Conservation (phyloP, 345 rosid species). For the Trapa bicornis region DNA sequence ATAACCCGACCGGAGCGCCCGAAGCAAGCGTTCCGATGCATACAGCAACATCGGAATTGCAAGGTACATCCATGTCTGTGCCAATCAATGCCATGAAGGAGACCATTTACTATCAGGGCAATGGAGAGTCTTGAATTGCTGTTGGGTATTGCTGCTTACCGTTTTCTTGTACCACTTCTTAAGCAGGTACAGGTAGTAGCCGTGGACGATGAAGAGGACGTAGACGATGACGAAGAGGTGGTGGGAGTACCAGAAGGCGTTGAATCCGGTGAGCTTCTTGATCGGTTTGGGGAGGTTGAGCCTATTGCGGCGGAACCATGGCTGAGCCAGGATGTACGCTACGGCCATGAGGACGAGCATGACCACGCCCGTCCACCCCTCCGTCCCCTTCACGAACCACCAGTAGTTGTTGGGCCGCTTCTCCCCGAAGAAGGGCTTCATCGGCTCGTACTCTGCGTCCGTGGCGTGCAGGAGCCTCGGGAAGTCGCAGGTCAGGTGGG, state of each 20-base stretch:
- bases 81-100: background rate
- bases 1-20: slow-evolving; percentile 52
- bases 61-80: slow-evolving; percentile 86
- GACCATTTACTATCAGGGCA: background rate
- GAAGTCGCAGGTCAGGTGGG: slow-evolving; percentile 70
- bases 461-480: slow-evolving; percentile 65
- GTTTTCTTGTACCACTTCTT: slow-evolving; percentile 65
- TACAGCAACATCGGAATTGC: slow-evolving; percentile 52
- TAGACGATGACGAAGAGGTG: slow-evolving; percentile 68
- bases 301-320: slow-evolving; percentile 65
- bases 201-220: slow-evolving; percentile 53
- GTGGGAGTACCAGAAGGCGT: slow-evolving; percentile 84
- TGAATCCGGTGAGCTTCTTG: slow-evolving; percentile 62
- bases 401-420: slow-evolving; percentile 49
- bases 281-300: slow-evolving; percentile 42
- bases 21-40: slow-evolving; percentile 42
- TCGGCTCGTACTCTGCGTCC: slow-evolving; percentile 40
- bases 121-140: background rate
- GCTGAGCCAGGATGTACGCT: slow-evolving; percentile 51
- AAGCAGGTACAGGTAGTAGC: slow-evolving; percentile 47
- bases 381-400: slow-evolving; percentile 67
- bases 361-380: slow-evolving; percentile 63
- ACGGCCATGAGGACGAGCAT: slow-evolving; percentile 64
- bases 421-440: slow-evolving; percentile 49
- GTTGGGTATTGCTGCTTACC: slow-evolving; percentile 22